Conservation (phyloP, 148 eudicot species). For the Persicaria tinctoria region DNA sequence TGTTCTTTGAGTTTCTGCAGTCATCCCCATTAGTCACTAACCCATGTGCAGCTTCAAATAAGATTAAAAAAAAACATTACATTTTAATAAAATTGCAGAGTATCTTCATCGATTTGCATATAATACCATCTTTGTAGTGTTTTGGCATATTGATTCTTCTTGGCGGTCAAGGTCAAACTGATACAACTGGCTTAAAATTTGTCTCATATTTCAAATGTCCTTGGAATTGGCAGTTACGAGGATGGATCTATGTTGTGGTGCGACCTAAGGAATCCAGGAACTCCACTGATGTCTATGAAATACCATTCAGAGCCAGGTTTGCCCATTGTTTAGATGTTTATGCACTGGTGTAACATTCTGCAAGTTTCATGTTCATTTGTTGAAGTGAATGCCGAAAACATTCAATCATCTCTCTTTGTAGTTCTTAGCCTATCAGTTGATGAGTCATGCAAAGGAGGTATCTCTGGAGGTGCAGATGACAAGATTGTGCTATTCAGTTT, state of each 20-base stretch:
- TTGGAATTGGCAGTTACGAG: slow-evolving; percentile 41
- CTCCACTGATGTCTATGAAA: slow-evolving; percentile 61
- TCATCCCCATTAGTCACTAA: not conserved
- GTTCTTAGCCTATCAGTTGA: slow-evolving; percentile 71
- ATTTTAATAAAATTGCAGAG: too few relatives aligned
- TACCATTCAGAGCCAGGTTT: slow-evolving; percentile 80
- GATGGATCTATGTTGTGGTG: slow-evolving; percentile 85
- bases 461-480: slow-evolving; percentile 84
- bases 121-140: not conserved
- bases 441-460: slow-evolving; percentile 65
- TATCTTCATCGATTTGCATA: not conserved
- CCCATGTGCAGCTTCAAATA: not conserved
- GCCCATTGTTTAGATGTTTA: not conserved
- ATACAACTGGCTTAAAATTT: not conserved
- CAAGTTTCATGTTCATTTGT: not conserved
- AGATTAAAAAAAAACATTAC: too few relatives aligned
- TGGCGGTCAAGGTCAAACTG: not conserved
- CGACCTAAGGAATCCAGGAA: slow-evolving; percentile 64
- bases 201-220: slow-evolving; percentile 1
- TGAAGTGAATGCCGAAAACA: not conserved
- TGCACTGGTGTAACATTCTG: slow-evolving; percentile 3
- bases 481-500: slow-evolving; percentile 50
- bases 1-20: not conserved
- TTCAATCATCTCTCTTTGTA: slow-evolving; percentile 23
- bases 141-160: not conserved